phyloP scores from a whole-genome alignment of 805 yeast species.

The Kregervanrija fluxuum region DNA sequence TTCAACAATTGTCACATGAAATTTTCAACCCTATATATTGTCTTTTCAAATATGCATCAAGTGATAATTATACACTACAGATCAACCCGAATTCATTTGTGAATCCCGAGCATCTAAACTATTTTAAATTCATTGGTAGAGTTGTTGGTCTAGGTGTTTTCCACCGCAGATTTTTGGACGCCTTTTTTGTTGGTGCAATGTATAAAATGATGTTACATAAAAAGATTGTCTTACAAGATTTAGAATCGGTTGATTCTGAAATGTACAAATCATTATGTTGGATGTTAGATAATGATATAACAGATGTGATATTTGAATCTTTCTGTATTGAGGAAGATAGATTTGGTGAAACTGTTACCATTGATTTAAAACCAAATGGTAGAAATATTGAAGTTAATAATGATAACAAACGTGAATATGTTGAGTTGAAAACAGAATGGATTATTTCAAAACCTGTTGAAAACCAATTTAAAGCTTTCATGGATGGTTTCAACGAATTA shows the following conservation, averaged over 20 bases:
- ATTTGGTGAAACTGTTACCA: constrained; percentile 85
- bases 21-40: constrained; percentile 99
- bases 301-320: constrained; percentile 78
- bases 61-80: constrained; percentile 95
- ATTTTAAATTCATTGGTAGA: constrained; percentile 97
- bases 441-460: constrained; percentile 87
- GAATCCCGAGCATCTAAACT: constrained; percentile 96
- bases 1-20: constrained; percentile 93
- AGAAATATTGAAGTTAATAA: constrained; percentile 85
- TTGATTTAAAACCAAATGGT: constrained; percentile 88
- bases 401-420: constrained; percentile 91
- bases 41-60: constrained; percentile 93
- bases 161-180: constrained; percentile 96
- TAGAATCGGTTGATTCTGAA: constrained; percentile 99
- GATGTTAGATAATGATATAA: constrained; percentile 92
- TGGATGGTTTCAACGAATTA: constrained; percentile 95
- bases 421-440: constrained; percentile 94
- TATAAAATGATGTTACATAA: constrained; percentile 96
- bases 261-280: constrained; percentile 91
- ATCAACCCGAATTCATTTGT: constrained; percentile 96
- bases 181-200: constrained; percentile 96
- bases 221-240: constrained; percentile 90
- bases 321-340: constrained; percentile 84
- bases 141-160: constrained; percentile 97
- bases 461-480: constrained; percentile 92